phyloP scores from a whole-genome alignment of 2,329 filamentous ascomycete genomes.

The Clarireedia monteithiana region DNA sequence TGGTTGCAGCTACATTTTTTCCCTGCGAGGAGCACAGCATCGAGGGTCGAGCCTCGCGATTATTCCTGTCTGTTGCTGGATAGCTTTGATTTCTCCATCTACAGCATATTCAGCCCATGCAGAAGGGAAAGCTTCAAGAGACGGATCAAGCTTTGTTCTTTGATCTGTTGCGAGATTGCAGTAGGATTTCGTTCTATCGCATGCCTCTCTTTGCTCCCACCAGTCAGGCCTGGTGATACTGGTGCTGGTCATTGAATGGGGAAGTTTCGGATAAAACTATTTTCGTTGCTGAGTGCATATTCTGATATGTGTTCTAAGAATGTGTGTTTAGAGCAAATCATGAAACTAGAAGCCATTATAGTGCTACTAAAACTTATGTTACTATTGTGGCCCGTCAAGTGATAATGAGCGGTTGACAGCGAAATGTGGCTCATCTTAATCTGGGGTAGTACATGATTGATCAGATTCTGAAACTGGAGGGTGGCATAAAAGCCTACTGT shows the following conservation, averaged over 20 bases:
- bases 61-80: conserved; percentile 5
- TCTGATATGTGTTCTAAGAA: too few species aligned
- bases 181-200: conserved; percentile 3
- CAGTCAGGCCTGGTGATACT: background rate
- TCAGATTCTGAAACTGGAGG: too few species aligned
- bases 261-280: background rate
- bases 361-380: too few species aligned
- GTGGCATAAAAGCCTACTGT: too few species aligned
- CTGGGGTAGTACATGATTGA: too few species aligned
- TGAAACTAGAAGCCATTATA: too few species aligned
- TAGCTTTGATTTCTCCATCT: background rate
- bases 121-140: background rate
- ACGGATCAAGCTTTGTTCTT: conserved; percentile 4
- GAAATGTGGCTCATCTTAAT: too few species aligned
- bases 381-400: too few species aligned
- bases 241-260: background rate
- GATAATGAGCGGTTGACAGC: too few species aligned
- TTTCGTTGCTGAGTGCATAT: background rate
- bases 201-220: conserved; percentile 7
- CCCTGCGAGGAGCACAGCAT: background rate
- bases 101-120: background rate
- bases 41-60: conserved; percentile 5
- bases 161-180: conserved; percentile 3
- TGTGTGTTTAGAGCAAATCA: too few species aligned
- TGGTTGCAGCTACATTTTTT: background rate